Evolutionary conservation across 2,329 filamentous ascomycete species (phyloP).

Genomic region (Pseudocercospora fuligena): DNA sequence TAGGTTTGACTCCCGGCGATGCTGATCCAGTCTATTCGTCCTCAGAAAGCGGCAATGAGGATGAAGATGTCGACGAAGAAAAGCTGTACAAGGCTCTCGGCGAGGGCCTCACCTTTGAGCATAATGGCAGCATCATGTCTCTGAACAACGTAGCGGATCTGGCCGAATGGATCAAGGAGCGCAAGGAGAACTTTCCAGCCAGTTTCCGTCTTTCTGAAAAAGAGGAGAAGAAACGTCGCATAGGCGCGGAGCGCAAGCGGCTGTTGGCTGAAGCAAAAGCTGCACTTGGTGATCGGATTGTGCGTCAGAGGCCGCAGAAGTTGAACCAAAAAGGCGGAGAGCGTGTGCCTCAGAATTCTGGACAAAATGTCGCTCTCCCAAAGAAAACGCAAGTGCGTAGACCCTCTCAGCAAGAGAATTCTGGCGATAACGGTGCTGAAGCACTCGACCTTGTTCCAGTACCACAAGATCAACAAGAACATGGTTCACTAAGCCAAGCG

Average conservation of each 20-base stretch:
- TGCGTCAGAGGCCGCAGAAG: background rate
- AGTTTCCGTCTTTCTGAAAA: constrained; percentile 68
- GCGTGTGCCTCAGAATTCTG: background rate
- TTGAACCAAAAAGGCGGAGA: background rate
- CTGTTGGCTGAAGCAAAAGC: constrained; percentile 37
- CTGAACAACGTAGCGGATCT: constrained; percentile 69
- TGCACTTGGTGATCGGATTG: background rate
- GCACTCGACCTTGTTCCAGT: background rate
- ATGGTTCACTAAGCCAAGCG: background rate
- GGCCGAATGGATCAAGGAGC: constrained; percentile 78
- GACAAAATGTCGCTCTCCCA: background rate
- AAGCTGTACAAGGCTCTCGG: constrained; percentile 47
- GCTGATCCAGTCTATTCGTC: constrained; percentile 27
- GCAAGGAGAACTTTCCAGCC: constrained; percentile 80
- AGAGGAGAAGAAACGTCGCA: constrained; percentile 35
- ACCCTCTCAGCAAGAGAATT: background rate
- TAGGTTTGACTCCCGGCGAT: constrained; percentile 67
- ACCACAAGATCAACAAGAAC: background rate
- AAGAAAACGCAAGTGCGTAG: background rate
- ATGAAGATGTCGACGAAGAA: constrained; percentile 74
- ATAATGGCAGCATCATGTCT: constrained; percentile 59
- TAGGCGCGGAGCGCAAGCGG: constrained; percentile 41
- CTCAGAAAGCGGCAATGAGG: constrained; percentile 57
- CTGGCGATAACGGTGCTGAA: background rate
- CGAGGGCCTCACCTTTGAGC: constrained; percentile 53